phyloP scores from a whole-genome alignment of 176 grass and related monocot species.

The Lolium perenne region DNA sequence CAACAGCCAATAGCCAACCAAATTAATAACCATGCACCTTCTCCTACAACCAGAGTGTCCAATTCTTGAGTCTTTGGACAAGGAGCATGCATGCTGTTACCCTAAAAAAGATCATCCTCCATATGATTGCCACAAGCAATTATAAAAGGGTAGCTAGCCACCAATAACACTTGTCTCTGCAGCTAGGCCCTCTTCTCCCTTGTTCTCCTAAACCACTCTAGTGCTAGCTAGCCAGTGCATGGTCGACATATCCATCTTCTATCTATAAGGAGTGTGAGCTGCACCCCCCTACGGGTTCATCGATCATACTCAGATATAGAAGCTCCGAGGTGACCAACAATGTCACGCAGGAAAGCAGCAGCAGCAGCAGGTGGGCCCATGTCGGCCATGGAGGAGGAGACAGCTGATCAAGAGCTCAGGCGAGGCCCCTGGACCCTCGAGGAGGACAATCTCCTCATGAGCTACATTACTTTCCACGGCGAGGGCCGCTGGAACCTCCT shows the following conservation, averaged over 20 bases:
- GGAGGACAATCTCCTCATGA: constrained; percentile 86
- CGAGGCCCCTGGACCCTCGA: constrained; percentile 90
- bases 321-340: constrained; percentile 30
- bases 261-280: constrained; percentile 33
- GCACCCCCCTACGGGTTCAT: constrained; percentile 43
- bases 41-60: constrained; percentile 16
- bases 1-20: neutral
- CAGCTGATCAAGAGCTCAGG: constrained; percentile 52
- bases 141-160: constrained; percentile 56
- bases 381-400: constrained; percentile 57
- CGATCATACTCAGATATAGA: constrained; percentile 7
- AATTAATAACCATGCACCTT: neutral
- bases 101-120: constrained; percentile 47
- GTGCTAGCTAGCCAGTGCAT: constrained; percentile 46
- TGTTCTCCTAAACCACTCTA: constrained; percentile 13
- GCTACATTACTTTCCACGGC: constrained; percentile 93
- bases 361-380: constrained; percentile 36
- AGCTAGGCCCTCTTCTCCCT: constrained; percentile 26
- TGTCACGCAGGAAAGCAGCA: constrained; percentile 75
- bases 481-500: constrained; percentile 96
- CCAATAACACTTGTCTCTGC: constrained; percentile 48
- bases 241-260: constrained; percentile 53
- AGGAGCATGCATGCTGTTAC: constrained; percentile 25
- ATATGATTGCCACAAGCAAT: constrained; percentile 60
- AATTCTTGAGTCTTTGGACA: constrained; percentile 35